Base-by-base conservation (phyloP, 2,329 filamentous ascomycete genomes). In the Penicillium aurantiogriseum region DNA sequence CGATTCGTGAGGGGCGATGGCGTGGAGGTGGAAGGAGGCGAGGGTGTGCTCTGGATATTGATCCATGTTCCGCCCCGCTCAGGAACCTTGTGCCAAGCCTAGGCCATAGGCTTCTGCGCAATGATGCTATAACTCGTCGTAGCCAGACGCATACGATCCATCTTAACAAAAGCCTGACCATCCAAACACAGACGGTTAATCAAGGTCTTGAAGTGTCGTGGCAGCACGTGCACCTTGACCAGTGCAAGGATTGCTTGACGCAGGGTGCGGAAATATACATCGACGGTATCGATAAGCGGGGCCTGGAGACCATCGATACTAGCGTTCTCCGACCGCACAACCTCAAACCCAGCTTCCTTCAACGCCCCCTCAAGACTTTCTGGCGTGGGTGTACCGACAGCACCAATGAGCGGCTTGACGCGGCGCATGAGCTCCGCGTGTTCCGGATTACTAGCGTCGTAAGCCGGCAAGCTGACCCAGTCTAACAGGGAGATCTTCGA, bases 321-420 rank as follows among this genome's bases (percentile, higher is more conserved):
- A 38, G 81, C 80, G 52, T 81, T 83, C 56, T 83, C 80, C 9
- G 81, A 83, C 39, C 69, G 71, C 6, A 76, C 65, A 35, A 83
- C 76, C 11, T 65, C 62, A 63, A 83, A 82, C 0, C 81, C 81
- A n/a, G 81, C 78, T 2, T 74, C 74, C 25, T 60, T 63, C 10
- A 83, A 73, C 3, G 78, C 80, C 50, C 69, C 67, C 63, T 83
- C 80, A 36, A 83, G 71, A 13, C 72, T 74, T 33, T 71, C 68
- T 5, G 79, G 80, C 3, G 81, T 83, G 36, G 81, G 81, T 2
- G 81, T 83, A 38, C 81, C 81, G 9, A 83, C 80, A 35, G 81
- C 81, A 25, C 81, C 81, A 59, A 83, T 83, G 43, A 83, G 68
- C 15, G 81, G 81, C 73, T 83, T 83, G 36, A 82, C 80, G 42